These are phyloP conservation scores for Pseudevernia furfuracea DNA, from an alignment of 495 filamentous ascomycete genomes.

Conservation along the genomic window DNA sequence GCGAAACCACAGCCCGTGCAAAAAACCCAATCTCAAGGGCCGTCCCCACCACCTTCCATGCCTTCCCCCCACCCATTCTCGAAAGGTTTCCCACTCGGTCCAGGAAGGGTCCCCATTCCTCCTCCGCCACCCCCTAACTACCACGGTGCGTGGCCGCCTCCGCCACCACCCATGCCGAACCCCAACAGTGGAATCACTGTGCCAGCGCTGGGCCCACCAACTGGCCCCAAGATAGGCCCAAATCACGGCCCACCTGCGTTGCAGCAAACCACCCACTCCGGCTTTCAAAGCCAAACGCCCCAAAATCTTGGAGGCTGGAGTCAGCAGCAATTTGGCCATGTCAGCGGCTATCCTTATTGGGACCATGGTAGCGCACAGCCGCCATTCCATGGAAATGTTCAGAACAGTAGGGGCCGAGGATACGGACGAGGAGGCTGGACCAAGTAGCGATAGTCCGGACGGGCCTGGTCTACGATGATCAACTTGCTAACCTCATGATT, in stretches of 20 bases:
- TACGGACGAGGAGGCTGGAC: constrained; percentile 12
- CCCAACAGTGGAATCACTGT: not conserved
- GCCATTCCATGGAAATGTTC: constrained; percentile 7
- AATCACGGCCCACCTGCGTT: not conserved
- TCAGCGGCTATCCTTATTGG: not conserved
- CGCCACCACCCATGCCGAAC: constrained; percentile 31
- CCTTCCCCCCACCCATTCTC: constrained; percentile 27
- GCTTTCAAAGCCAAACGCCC: constrained; percentile 6
- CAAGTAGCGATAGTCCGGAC: not conserved
- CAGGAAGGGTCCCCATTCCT: constrained; percentile 30
- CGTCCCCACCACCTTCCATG: constrained; percentile 28
- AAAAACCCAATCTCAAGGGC: constrained; percentile 27
- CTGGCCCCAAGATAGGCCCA: constrained; percentile 1
- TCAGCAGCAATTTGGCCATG: constrained; percentile 10
- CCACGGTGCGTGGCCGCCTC: constrained; percentile 46
- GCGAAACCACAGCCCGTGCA: constrained; percentile 28
- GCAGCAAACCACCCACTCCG: not conserved
- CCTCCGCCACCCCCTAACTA: constrained; percentile 44
- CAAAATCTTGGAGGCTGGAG: not conserved
- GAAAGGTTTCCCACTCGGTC: constrained; percentile 18
- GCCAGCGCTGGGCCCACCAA: constrained; percentile 5
- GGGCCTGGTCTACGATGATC: not conserved
- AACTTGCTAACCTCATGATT: not conserved
- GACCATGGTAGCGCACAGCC: constrained; percentile 1
- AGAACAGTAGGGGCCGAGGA: constrained; percentile 9